phyloP scores from a whole-genome alignment of 768 basidiomycete species.

The Kwoniella mangroviensis region DNA sequence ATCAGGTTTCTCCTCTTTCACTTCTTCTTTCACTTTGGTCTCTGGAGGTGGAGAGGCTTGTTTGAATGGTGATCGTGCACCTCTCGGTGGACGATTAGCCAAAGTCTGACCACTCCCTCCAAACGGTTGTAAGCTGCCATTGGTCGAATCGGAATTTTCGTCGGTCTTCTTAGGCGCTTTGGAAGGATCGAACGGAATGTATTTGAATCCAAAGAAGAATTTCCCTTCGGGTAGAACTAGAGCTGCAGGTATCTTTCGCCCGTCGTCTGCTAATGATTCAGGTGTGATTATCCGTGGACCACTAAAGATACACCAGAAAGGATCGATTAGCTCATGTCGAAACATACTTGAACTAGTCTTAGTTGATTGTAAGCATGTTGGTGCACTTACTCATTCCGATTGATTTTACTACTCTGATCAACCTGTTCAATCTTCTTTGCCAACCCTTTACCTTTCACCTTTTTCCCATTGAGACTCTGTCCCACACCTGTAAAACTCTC shows the following conservation, averaged over 20 bases:
- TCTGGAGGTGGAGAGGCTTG: slow-evolving; percentile 53
- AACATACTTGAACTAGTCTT: too few relatives aligned
- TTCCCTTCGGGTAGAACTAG: slow-evolving; percentile 90
- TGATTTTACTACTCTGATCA: slow-evolving; percentile 80
- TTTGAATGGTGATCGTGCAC: slow-evolving; percentile 2
- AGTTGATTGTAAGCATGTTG: too few relatives aligned
- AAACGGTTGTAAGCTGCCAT: slow-evolving; percentile 23
- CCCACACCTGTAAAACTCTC: slow-evolving; percentile 97
- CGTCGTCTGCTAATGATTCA: slow-evolving; percentile 71
- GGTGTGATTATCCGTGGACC: slow-evolving; percentile 83
- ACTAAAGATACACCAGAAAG: slow-evolving; percentile 59
- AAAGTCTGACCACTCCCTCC: slow-evolving; percentile 25
- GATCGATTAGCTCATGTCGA: too few relatives aligned
- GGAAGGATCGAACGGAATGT: slow-evolving; percentile 62
- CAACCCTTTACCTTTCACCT: slow-evolving; percentile 92
- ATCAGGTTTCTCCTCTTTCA: slow-evolving; percentile 58
- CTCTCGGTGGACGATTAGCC: neutral
- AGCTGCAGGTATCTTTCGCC: slow-evolving; percentile 78
- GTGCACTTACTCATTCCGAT: slow-evolving; percentile 78
- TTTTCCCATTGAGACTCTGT: slow-evolving; percentile 84
- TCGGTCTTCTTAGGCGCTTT: slow-evolving; percentile 48
- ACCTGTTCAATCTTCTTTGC: slow-evolving; percentile 81
- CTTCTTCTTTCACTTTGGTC: slow-evolving; percentile 64
- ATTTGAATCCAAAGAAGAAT: slow-evolving; percentile 94
- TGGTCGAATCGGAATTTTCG: slow-evolving; percentile 11